Percentiles rank a stretch among this genome's conserved stretches.
These are phyloP conservation scores for Pyrenophora tritici-repentis DNA, from an alignment of 2,329 filamentous ascomycete species.

Conservation along the genomic window DNA sequence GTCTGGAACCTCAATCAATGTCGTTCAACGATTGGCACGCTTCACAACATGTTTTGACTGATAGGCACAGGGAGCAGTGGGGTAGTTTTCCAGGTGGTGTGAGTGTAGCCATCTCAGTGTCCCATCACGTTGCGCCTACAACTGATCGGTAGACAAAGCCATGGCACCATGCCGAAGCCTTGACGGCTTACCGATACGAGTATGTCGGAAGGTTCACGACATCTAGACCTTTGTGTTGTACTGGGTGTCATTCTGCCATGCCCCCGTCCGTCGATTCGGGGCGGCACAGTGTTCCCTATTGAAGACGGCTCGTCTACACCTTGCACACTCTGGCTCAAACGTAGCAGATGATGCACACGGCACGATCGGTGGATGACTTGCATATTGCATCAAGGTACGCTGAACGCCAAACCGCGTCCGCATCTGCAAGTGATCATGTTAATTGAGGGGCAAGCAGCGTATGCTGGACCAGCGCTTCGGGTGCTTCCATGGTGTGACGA, in stretches of 20 bases:
- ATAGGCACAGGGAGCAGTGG: neutral
- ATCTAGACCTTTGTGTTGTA: neutral
- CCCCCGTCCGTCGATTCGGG: too few species aligned
- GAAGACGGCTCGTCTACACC: neutral
- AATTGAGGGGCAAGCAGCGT: neutral
- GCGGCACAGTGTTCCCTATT: too few species aligned
- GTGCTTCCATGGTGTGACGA: neutral
- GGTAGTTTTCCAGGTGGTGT: neutral
- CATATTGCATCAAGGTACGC: neutral
- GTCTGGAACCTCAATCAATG: slow-evolving; percentile 8
- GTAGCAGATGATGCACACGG: neutral
- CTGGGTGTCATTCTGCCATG: neutral
- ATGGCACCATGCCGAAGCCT: too few species aligned
- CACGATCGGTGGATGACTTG: slow-evolving; percentile 3
- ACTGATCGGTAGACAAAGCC: slow-evolving; percentile 1
- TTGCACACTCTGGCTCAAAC: neutral
- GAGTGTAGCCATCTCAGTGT: neutral
- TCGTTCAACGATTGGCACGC: slow-evolving; percentile 5
- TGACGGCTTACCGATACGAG: neutral
- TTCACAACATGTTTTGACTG: slow-evolving; percentile 8
- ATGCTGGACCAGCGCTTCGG: neutral
- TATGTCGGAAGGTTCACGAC: neutral
- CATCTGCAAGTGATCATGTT: neutral
- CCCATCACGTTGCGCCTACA: neutral
- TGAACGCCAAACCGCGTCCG: neutral